A percentile compares a stretch with the other conserved stretches of the same genome.
Conservation (phyloP, 148 eudicot species). For the Dysphania ambrosioides region DNA sequence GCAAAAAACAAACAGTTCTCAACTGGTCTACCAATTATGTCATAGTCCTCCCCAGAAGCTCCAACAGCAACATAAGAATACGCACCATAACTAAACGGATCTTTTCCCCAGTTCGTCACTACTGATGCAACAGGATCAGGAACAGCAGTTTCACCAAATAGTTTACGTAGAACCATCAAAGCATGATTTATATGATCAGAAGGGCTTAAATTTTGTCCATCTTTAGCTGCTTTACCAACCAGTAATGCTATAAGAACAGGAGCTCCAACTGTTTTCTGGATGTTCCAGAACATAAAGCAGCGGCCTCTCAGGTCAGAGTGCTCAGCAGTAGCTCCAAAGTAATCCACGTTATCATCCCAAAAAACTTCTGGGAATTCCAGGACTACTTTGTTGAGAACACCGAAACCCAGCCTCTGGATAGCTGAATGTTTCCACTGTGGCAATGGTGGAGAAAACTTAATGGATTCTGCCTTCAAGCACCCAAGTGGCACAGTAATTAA, state of each 20-base stretch:
- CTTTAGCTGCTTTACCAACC: slow-evolving; percentile 97
- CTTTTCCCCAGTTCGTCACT: slow-evolving; percentile 98
- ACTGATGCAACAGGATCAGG: slow-evolving; percentile 86
- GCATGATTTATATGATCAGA: slow-evolving; percentile 82
- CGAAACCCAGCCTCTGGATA: slow-evolving; percentile 91
- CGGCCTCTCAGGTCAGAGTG: slow-evolving; percentile 65
- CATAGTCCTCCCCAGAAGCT: slow-evolving; percentile 97
- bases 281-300: slow-evolving; percentile 99
- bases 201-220: slow-evolving; percentile 57
- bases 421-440: slow-evolving; percentile 87
- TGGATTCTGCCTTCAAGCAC: slow-evolving; percentile 75
- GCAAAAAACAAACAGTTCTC: slow-evolving; percentile 93
- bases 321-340: slow-evolving; percentile 99
- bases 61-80: slow-evolving; percentile 97
- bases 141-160: slow-evolving; percentile 71
- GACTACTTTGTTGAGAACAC: slow-evolving; percentile 92
- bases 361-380: slow-evolving; percentile 83
- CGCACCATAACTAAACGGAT: slow-evolving; percentile 95
- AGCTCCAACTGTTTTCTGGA: slow-evolving; percentile 88
- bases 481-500: slow-evolving; percentile 92
- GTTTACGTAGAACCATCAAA: slow-evolving; percentile 68
- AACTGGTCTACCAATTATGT: slow-evolving; percentile 87
- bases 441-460: slow-evolving; percentile 79
- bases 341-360: slow-evolving; percentile 97
- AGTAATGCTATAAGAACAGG: slow-evolving; percentile 95